Conservation (phyloP, 2,329 filamentous ascomycete genomes). For the Leptographium flavum region DNA sequence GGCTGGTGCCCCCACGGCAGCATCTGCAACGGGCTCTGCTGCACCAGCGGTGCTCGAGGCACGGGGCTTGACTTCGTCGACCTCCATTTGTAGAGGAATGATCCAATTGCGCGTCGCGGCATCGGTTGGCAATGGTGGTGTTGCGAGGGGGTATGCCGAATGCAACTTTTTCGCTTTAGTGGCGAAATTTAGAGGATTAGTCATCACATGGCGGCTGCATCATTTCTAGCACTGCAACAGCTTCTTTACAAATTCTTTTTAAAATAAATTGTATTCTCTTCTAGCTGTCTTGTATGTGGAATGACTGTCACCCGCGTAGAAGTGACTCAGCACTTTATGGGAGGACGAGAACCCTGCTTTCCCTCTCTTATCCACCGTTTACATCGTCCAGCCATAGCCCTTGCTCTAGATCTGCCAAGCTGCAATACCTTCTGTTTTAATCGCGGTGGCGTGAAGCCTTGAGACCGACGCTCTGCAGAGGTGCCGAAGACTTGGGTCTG, state of each 20-base stretch:
- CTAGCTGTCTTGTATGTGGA: no score
- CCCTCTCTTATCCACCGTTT: no score
- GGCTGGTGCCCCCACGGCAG: background rate
- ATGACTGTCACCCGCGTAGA: no score
- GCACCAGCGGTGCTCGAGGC: background rate
- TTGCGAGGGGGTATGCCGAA: background rate
- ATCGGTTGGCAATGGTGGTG: background rate
- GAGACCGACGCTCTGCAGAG: constrained; percentile 2
- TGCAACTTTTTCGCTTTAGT: background rate
- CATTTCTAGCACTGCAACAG: no score
- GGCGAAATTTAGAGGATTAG: background rate
- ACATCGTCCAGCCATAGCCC: no score
- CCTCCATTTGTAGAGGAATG: background rate
- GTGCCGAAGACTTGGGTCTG: background rate
- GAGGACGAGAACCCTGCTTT: no score
- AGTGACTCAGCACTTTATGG: no score
- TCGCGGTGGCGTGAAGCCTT: constrained; percentile 7
- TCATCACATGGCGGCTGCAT: background rate
- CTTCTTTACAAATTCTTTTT: background rate
- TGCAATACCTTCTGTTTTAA: background rate
- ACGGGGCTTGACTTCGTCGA: background rate
- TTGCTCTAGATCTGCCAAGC: no score
- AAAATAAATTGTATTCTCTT: no score
- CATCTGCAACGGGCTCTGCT: background rate
- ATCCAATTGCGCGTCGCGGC: background rate